Evolutionary conservation across 2,329 filamentous ascomycete genomes (phyloP).

Genomic region (Penicillium aurantiogriseum): DNA sequence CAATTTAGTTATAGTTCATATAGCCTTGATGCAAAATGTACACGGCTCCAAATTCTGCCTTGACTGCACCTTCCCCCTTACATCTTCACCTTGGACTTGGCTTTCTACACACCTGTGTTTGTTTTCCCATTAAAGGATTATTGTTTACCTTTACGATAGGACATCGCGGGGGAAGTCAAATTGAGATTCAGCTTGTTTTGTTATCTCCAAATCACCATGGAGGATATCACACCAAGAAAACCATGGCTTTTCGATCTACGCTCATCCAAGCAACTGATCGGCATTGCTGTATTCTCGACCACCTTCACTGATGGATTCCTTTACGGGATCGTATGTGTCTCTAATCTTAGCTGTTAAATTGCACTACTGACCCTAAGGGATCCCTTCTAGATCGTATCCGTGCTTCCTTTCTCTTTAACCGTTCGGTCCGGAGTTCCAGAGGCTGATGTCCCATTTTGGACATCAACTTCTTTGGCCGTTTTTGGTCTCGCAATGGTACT

Average conservation of each 20-base stretch:
- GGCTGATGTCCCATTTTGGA: slow-evolving; percentile 6
- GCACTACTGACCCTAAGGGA: neutral
- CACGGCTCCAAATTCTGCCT: neutral
- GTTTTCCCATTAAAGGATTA: neutral
- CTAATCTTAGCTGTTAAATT: neutral
- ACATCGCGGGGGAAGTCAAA: neutral
- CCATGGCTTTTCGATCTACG: slow-evolving; percentile 5
- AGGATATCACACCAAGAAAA: neutral
- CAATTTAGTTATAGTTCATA: neutral
- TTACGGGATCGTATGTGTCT: slow-evolving; percentile 2
- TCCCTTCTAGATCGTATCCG: slow-evolving; percentile 1
- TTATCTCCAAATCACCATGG: neutral
- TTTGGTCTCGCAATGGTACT: slow-evolving; percentile 6
- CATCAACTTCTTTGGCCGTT: neutral
- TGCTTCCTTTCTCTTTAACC: slow-evolving; percentile 6
- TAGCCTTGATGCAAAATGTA: neutral
- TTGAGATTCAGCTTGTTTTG: no score
- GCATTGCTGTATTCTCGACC: slow-evolving; percentile 1
- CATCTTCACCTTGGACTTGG: neutral
- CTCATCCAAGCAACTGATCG: slow-evolving; percentile 8
- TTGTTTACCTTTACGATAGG: neutral
- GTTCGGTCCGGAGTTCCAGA: slow-evolving; percentile 2
- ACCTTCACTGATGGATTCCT: slow-evolving; percentile 10
- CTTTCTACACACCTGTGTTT: neutral
- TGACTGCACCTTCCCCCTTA: neutral